Base-by-base conservation (phyloP, 2,329 filamentous ascomycete species). In the Chaetomiaceae sp. region DNA sequence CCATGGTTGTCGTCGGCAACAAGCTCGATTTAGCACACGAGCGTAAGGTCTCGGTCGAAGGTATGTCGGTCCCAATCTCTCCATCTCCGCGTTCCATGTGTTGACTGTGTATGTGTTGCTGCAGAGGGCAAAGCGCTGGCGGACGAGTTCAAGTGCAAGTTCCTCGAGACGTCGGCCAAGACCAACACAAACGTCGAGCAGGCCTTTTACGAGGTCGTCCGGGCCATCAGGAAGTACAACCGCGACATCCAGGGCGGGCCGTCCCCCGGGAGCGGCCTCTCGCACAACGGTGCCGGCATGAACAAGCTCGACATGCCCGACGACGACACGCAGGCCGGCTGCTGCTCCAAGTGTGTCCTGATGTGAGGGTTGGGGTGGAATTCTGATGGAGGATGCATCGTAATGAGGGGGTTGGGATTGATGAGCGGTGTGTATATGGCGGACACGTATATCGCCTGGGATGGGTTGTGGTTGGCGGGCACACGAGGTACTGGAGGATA, bases 141-240 rank as follows among this genome's bases (percentile, higher is more conserved):
- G 60, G 83, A 82, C 64, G 85, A 86, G 60, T 97, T 99, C 72
- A 86, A 85, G 69, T 99, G 94, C 86, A 95, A 94, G 70, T 99
- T 97, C 77, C 95, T 97, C 75, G 94, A 99, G 79, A 97, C 94
- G 12, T 99, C 94, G 38, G 94, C 94, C 63, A 99, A 97, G 77
- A 95, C 91, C 59, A 87, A 92, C 71, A 95, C 94, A 78, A 96
- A 97, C 69, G 94, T 99, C 66, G 94, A 99, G 74, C 91, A 95
- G 75, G 91, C 92, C 51, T 99, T 99, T 76, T 97, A 92, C 81
- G 91, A 97, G 70, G 91, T 97, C 64, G 94, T 99, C 55, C 88
- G 94, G 70, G 94, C 97, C 72, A 99, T 99, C 68, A 85, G 94
- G 74, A 88, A 90, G 74, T 97, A 95, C 76, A 97, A 99, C 83